Conservation (phyloP, 495 filamentous ascomycete genomes). For the Trichoderma asperelloides region DNA sequence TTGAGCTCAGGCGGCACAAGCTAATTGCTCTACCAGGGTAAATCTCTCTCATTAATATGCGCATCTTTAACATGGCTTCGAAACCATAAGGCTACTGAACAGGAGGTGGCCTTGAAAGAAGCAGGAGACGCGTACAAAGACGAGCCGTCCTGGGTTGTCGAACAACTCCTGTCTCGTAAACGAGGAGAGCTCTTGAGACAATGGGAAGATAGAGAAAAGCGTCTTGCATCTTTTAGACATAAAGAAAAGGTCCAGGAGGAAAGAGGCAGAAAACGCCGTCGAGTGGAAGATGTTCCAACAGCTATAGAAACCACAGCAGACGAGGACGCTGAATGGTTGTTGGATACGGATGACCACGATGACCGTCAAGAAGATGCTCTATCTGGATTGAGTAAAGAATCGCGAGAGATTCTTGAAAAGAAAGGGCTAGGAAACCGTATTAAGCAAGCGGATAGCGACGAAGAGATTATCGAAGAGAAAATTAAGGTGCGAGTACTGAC, state of each 20-base stretch:
- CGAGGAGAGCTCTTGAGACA: constrained; percentile 54
- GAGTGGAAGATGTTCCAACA: constrained; percentile 21
- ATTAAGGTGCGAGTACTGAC: constrained; percentile 42
- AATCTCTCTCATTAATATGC: constrained; percentile 93
- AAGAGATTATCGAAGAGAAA: constrained; percentile 45
- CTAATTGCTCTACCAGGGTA: constrained; percentile 49
- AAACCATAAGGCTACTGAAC: constrained; percentile 61
- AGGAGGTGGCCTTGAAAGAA: constrained; percentile 40
- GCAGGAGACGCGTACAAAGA: constrained; percentile 44
- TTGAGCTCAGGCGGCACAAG: not conserved
- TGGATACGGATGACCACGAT: constrained; percentile 73
- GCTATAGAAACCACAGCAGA: constrained; percentile 28
- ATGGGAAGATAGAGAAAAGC: constrained; percentile 62
- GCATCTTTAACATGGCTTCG: constrained; percentile 88
- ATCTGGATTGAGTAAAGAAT: constrained; percentile 50
- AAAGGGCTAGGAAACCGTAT: constrained; percentile 26
- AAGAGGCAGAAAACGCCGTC: constrained; percentile 26
- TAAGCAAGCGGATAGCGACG: constrained; percentile 24
- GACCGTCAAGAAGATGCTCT: constrained; percentile 26
- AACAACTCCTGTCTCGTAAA: constrained; percentile 59
- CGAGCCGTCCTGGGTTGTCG: constrained; percentile 85
- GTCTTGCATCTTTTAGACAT: constrained; percentile 56
- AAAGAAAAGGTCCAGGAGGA: constrained; percentile 59
- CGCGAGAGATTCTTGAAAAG: constrained; percentile 55
- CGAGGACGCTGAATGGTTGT: constrained; percentile 63